phyloP scores from a whole-genome alignment of 345 rosid species.

The Reutealis trisperma region DNA sequence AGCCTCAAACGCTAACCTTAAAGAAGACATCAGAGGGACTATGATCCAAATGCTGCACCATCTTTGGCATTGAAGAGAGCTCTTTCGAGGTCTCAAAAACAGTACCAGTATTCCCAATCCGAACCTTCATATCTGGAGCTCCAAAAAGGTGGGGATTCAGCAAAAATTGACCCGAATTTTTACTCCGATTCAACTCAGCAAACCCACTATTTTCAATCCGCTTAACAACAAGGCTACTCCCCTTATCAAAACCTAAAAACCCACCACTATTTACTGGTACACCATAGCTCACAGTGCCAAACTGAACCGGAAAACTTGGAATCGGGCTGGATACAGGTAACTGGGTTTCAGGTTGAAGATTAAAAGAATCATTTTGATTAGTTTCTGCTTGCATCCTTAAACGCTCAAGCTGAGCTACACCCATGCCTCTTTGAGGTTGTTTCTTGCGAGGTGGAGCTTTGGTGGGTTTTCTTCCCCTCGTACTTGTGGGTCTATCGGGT shows the following conservation, averaged over 20 bases:
- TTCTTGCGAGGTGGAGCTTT: neutral
- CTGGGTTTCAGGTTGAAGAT: neutral
- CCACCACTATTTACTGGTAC: too few species aligned
- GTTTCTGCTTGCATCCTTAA: conserved; percentile 37
- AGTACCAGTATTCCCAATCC: conserved; percentile 1
- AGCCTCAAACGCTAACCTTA: conserved; percentile 45
- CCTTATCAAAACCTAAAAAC: too few species aligned
- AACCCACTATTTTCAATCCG: too few species aligned
- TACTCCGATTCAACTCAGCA: conserved; percentile 21
- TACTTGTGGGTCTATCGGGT: neutral
- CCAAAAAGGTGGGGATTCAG: conserved; percentile 36
- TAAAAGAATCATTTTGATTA: conserved; percentile 8
- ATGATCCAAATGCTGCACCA: conserved; percentile 26
- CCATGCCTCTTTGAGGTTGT: too few species aligned
- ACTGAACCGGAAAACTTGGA: conserved; percentile 33
- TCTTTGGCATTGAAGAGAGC: conserved; percentile 93
- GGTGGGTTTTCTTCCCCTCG: conserved; percentile 23
- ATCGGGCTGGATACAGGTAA: conserved; percentile 17
- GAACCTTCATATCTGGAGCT: conserved; percentile 17
- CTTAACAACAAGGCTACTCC: too few species aligned
- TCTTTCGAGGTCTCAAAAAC: conserved; percentile 43
- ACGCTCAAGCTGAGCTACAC: conserved; percentile 49
- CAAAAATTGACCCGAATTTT: conserved; percentile 38
- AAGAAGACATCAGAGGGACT: conserved; percentile 43
- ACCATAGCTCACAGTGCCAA: conserved; percentile 35